A percentile compares a stretch with the other conserved stretches of the same genome.
Evolutionary conservation across 495 filamentous ascomycete genomes (phyloP).

Genomic region (Xylaria intraflava): DNA sequence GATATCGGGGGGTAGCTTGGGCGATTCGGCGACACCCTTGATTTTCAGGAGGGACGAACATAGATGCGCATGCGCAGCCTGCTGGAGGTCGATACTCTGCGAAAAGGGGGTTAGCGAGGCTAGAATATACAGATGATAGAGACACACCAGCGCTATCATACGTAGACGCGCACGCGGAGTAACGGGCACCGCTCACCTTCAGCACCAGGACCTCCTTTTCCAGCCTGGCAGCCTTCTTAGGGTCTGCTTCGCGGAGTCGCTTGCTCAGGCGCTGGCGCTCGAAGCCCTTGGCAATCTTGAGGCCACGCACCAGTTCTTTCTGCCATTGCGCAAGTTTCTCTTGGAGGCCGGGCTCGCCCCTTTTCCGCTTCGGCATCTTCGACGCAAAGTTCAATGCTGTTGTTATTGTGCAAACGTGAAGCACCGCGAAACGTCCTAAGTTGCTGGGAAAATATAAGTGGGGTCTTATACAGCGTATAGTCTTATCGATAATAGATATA

Average conservation of each 20-base stretch:
- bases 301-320: constrained; percentile 54
- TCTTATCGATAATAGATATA: neutral
- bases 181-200: constrained; percentile 61
- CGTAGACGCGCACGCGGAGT: no score
- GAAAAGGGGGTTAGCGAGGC: neutral
- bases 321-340: constrained; percentile 53
- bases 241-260: constrained; percentile 57
- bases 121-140: neutral
- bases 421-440: neutral
- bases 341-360: constrained; percentile 37
- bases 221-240: constrained; percentile 49
- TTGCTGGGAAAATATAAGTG: constrained; percentile 11
- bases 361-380: constrained; percentile 44
- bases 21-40: constrained; percentile 56
- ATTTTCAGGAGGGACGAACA: constrained; percentile 67
- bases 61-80: constrained; percentile 61
- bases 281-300: constrained; percentile 79
- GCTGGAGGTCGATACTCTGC: constrained; percentile 57
- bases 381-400: neutral
- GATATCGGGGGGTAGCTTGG: constrained; percentile 42
- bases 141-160: neutral
- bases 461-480: constrained; percentile 4
- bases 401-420: neutral
- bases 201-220: constrained; percentile 66
- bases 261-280: constrained; percentile 84